Evolutionary conservation across 2,329 filamentous ascomycete genomes (phyloP).

Genomic region (Xylariaceae sp.): DNA sequence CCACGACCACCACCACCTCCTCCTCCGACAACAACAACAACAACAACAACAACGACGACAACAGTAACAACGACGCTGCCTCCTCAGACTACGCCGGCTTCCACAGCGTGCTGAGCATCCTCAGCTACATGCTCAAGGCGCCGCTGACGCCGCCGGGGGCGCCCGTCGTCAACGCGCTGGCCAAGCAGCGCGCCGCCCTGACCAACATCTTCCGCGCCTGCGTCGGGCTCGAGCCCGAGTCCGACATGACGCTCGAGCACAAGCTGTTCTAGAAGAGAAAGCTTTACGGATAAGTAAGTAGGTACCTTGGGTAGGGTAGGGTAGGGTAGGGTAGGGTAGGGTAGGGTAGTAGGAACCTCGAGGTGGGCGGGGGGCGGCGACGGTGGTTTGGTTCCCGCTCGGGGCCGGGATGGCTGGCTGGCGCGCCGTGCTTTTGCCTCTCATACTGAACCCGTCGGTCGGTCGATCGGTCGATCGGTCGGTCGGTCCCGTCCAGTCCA

Average conservation of each 20-base stretch:
- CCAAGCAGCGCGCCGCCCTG: constrained; percentile 89
- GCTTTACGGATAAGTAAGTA: not conserved
- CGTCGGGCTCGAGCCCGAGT: constrained; percentile 92
- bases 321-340: not conserved
- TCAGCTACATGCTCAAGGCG: constrained; percentile 99
- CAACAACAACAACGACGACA: too few species aligned
- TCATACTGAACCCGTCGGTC: too few species aligned
- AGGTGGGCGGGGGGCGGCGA: too few species aligned
- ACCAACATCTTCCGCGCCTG: constrained; percentile 99
- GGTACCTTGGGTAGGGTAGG: too few species aligned
- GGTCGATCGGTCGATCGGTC: too few species aligned
- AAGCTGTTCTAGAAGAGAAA: constrained; percentile 66
- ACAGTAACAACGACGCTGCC: constrained; percentile 41
- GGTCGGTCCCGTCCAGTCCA: too few species aligned
- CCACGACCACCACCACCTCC: too few species aligned
- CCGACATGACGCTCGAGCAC: constrained; percentile 98
- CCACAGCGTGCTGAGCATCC: constrained; percentile 91
- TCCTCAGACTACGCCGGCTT: constrained; percentile 75
- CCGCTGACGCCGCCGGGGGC: constrained; percentile 90
- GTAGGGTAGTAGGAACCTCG: too few species aligned
- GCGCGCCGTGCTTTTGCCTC: too few species aligned
- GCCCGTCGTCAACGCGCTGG: constrained; percentile 89
- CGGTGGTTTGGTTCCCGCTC: too few species aligned
- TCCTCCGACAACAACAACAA: too few species aligned
- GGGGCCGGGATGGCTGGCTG: too few species aligned